These are phyloP conservation scores for Agroathelia rolfsii DNA, from an alignment of 1,284 basidiomycete species.

Conservation along the genomic window DNA sequence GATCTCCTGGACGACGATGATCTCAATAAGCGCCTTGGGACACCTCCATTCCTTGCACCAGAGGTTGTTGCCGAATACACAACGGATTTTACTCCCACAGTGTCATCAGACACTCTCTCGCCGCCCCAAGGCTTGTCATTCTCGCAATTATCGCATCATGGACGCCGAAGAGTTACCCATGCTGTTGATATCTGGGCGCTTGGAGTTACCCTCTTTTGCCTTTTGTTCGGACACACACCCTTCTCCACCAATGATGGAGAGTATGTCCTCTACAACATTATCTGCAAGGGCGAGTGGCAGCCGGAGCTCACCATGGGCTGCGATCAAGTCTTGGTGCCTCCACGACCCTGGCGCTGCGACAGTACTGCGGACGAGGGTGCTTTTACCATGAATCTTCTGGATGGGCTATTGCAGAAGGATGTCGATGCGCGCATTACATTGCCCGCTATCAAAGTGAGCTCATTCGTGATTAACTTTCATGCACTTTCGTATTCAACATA, in stretches of 20 bases:
- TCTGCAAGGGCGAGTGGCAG: conserved; percentile 72
- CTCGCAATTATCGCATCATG: conserved; percentile 22
- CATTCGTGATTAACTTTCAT: too few relatives aligned
- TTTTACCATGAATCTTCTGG: conserved; percentile 65
- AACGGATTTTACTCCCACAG: too few relatives aligned
- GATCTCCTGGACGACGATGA: conserved; percentile 61
- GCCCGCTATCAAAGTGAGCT: conserved; percentile 74
- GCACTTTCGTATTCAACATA: conserved; percentile 5
- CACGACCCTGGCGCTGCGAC: conserved; percentile 28
- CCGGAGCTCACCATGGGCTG: conserved; percentile 68
- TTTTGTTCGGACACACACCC: conserved; percentile 75
- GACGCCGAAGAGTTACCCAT: conserved; percentile 59
- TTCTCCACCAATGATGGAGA: conserved; percentile 49
- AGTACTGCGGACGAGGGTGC: conserved; percentile 51
- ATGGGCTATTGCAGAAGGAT: conserved; percentile 79
- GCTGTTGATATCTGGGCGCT: conserved; percentile 90
- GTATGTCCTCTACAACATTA: conserved; percentile 78
- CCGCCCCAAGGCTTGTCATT: conserved; percentile 11
- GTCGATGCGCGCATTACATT: conserved; percentile 71
- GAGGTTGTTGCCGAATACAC: too few relatives aligned
- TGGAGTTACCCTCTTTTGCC: conserved; percentile 80
- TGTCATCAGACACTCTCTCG: conserved; percentile 15
- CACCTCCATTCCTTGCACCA: conserved; percentile 82
- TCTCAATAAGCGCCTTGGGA: conserved; percentile 74
- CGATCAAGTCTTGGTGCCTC: conserved; percentile 53